Conservation (phyloP, 192 early-diverging fungal genomes). For the Radiomyces spectabilis region DNA sequence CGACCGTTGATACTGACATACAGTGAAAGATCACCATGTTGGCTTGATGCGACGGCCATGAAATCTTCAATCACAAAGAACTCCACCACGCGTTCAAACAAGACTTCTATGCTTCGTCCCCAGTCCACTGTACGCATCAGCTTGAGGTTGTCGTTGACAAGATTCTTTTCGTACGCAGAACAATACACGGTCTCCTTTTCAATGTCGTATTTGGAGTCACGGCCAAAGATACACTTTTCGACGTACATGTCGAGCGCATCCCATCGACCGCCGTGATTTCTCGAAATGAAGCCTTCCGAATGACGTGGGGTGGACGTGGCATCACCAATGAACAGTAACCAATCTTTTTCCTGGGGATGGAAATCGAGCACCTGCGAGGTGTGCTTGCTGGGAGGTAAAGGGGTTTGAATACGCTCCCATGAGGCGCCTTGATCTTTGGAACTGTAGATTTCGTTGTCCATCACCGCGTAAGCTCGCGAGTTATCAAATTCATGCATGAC, state of each 20-base stretch:
- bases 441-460: slow-evolving; percentile 38
- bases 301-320: slow-evolving; percentile 46
- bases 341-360: slow-evolving; percentile 80
- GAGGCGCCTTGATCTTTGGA: slow-evolving; percentile 53
- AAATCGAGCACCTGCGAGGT: slow-evolving; percentile 76
- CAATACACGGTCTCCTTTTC: slow-evolving; percentile 73
- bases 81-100: slow-evolving; percentile 56
- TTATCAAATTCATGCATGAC: slow-evolving; percentile 64
- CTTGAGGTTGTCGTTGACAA: slow-evolving; percentile 50
- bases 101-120: slow-evolving; percentile 26
- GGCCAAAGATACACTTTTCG: slow-evolving; percentile 83
- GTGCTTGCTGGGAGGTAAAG: slow-evolving; percentile 48
- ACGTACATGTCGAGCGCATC: slow-evolving; percentile 28
- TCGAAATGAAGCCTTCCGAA: slow-evolving; percentile 64
- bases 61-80: slow-evolving; percentile 72
- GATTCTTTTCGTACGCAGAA: slow-evolving; percentile 54
- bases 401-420: slow-evolving; percentile 14
- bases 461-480: slow-evolving; percentile 59
- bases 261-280: slow-evolving; percentile 70
- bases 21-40: slow-evolving; percentile 46
- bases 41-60: slow-evolving; percentile 62
- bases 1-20: slow-evolving; percentile 70
- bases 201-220: slow-evolving; percentile 48
- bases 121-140: slow-evolving; percentile 45
- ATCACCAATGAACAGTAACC: slow-evolving; percentile 77